Conservation (phyloP, 805 yeast species). For the Metschnikowia corniflorae region DNA sequence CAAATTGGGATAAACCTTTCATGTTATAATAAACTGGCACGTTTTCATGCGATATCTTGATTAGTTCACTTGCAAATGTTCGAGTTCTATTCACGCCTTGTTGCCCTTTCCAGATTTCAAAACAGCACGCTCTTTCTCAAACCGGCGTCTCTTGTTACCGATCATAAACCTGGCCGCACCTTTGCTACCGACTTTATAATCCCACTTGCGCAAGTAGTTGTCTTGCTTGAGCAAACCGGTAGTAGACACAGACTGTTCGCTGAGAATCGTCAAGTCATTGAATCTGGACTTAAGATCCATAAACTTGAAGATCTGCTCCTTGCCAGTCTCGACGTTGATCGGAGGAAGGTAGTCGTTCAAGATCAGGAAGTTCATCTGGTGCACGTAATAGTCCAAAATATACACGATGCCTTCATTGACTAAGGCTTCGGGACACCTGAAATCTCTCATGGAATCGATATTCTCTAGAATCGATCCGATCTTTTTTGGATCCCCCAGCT, state of each 20-base stretch:
- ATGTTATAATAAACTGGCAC: too few species aligned
- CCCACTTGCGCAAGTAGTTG: constrained; percentile 45
- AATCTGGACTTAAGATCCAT: constrained; percentile 43
- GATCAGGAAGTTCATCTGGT: constrained; percentile 49
- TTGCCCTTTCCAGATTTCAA: constrained; percentile 13
- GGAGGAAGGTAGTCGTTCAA: constrained; percentile 43
- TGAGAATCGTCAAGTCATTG: constrained; percentile 36
- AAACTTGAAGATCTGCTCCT: constrained; percentile 45
- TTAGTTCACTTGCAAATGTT: too few species aligned
- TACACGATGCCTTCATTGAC: constrained; percentile 54
- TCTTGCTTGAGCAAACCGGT: constrained; percentile 37
- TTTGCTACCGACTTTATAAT: constrained; percentile 33
- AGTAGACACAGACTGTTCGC: constrained; percentile 27
- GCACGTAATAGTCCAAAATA: constrained; percentile 58
- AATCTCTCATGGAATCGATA: constrained; percentile 33
- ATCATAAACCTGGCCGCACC: constrained; percentile 52
- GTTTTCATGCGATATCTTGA: too few species aligned
- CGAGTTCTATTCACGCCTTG: neutral
- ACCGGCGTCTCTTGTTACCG: constrained; percentile 45
- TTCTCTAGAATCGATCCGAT: constrained; percentile 27
- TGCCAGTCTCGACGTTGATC: constrained; percentile 34
- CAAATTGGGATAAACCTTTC: constrained; percentile 27
- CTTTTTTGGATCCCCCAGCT: constrained; percentile 11
- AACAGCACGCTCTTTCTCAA: constrained; percentile 34
- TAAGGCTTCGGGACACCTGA: constrained; percentile 40